These are phyloP conservation scores for Fusarium tuaranense DNA, from an alignment of 2,329 filamentous ascomycete genomes.

Conservation along the genomic window DNA sequence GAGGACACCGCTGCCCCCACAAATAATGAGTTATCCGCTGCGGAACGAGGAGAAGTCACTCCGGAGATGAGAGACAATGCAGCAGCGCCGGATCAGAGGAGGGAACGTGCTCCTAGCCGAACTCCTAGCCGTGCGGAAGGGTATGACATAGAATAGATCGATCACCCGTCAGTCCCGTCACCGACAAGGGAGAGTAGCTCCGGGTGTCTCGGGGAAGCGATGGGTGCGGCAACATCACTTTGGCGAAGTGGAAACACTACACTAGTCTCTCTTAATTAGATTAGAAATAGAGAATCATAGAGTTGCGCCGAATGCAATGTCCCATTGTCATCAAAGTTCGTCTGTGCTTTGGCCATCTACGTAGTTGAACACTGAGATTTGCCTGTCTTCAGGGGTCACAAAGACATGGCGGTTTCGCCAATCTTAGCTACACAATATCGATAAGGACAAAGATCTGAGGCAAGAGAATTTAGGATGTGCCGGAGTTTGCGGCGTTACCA, in stretches of 20 bases:
- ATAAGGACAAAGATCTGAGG: not conserved
- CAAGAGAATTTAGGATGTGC: not conserved
- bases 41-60: constrained; percentile 20
- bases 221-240: not conserved
- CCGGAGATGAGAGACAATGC: not conserved
- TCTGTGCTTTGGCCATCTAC: not conserved
- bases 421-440: not conserved
- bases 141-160: not conserved
- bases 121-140: not conserved
- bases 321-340: not conserved
- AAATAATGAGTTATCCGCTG: constrained; percentile 6
- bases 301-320: not conserved
- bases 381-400: too few relatives aligned
- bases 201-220: not conserved
- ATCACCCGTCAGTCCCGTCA: not conserved
- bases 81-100: not conserved
- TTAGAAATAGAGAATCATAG: not conserved
- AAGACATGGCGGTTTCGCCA: not conserved
- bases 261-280: not conserved
- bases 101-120: not conserved
- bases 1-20: not conserved
- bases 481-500: not conserved
- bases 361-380: not conserved
- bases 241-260: not conserved
- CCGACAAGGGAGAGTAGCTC: not conserved